Evolutionary conservation across 768 basidiomycete species (phyloP).

Genomic region (Hemileccinum rubropunctum): DNA sequence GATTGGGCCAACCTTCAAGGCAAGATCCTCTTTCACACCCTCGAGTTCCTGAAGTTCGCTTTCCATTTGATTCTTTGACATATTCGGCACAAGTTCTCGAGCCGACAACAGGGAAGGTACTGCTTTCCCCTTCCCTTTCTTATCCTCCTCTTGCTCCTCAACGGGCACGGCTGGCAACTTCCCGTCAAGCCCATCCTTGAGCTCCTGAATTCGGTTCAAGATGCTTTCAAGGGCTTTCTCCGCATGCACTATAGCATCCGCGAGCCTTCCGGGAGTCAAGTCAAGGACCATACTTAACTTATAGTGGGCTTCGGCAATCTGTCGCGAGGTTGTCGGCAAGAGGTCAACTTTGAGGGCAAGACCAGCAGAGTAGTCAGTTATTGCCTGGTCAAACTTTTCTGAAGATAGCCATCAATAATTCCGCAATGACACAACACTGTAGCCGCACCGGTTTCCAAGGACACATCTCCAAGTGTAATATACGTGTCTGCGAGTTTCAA

Average conservation of each 20-base stretch:
- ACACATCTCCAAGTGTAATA: conserved; percentile 92
- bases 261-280: conserved; percentile 78
- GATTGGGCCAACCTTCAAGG: conserved; percentile 60
- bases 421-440: not conserved
- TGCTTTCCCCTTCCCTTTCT: conserved; percentile 74
- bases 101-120: conserved; percentile 36
- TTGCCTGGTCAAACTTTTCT: conserved; percentile 98
- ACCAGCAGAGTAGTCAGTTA: conserved; percentile 79
- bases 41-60: conserved; percentile 76
- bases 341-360: conserved; percentile 69
- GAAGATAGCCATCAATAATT: conserved; percentile 1
- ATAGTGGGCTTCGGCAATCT: conserved; percentile 92
- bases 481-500: conserved; percentile 91
- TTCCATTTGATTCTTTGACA: conserved; percentile 74
- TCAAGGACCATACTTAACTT: conserved; percentile 93
- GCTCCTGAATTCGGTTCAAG: conserved; percentile 60
- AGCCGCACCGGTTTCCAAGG: conserved; percentile 86
- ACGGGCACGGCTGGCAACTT: conserved; percentile 33
- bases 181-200: conserved; percentile 45
- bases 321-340: conserved; percentile 84
- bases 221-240: conserved; percentile 80
- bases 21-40: conserved; percentile 76
- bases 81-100: conserved; percentile 57
- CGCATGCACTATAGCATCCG: conserved; percentile 79
- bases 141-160: conserved; percentile 34